Evolutionary conservation across 1,139 yeast species (phyloP), one percentile per base, ranked within the genome.

Genomic region (Pichia inconspicua): DNA sequence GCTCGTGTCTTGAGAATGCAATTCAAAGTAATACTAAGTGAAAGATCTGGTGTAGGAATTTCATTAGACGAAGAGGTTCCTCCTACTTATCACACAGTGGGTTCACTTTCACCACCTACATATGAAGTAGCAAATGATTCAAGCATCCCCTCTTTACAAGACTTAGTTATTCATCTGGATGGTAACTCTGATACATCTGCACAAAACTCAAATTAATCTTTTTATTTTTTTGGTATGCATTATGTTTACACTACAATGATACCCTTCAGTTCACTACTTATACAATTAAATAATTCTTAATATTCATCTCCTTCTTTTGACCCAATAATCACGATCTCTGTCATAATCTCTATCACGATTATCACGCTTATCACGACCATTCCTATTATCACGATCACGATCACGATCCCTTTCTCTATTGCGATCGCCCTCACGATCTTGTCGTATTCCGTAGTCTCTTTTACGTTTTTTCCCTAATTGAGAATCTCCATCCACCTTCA

Each of bases 21-120:
- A 65, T 92, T 92, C 66, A 84, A 84, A 56, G 61, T 92, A 17
- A 73, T 73, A 11, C 66, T 92, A 28, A 86, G 96, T 1, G 97
- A 90, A 63, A 73, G 97, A 49, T 84, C 96, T 0, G 99, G 99
- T 0, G 72, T 92, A 43, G 98, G 99, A 5, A 87, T 92, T 35
- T 86, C 97, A 0, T 92, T 98, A 98, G 97, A 92, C 66, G 97
- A 90, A 62, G 98, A 92, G 65, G 97, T 92, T 19, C 99, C 99
- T 1, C 99, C 99, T 1, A 86, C 88, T 25, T 92, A 94, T 61
- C 88, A 80, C 46, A 92, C 88, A 58, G 90, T 90, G 19, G 72
- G 81, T 32, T 79, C 94, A 0, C 71, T 86, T 42, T 80, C 94
- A 42, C 97, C 98, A 0, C 98, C 98, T 2, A 80, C 81, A 8